Evolutionary conservation across 805 yeast species (phyloP).

Genomic region (Barnettozyma vustinii): DNA sequence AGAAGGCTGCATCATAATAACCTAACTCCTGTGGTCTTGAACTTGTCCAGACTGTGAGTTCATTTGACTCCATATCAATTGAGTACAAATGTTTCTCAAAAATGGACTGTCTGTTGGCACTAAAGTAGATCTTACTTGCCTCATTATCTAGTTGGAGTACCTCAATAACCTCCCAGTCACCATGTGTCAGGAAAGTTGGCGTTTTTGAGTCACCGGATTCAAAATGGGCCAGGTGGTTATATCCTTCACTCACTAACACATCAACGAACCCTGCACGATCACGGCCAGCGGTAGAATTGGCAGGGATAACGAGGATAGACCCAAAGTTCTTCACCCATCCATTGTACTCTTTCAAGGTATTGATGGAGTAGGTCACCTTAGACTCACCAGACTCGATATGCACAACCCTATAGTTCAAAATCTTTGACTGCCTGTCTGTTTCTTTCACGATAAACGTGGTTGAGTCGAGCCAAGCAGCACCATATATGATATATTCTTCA

Average conservation of each 20-base stretch:
- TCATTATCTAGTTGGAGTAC: conserved; percentile 42
- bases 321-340: conserved; percentile 59
- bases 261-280: conserved; percentile 55
- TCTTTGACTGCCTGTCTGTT: conserved; percentile 57
- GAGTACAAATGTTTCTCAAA: conserved; percentile 51
- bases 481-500: conserved; percentile 52
- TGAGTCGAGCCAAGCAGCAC: conserved; percentile 52
- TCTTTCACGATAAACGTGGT: conserved; percentile 49
- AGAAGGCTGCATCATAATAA: conserved; percentile 45
- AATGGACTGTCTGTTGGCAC: conserved; percentile 50
- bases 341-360: conserved; percentile 35
- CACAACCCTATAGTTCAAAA: conserved; percentile 43
- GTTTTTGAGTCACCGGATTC: conserved; percentile 35
- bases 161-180: conserved; percentile 48
- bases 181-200: conserved; percentile 39
- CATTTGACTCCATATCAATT: conserved; percentile 32
- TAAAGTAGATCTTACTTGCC: conserved; percentile 46
- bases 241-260: conserved; percentile 46
- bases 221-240: conserved; percentile 60
- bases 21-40: conserved; percentile 34
- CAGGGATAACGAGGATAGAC: conserved; percentile 35
- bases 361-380: conserved; percentile 36
- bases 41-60: conserved; percentile 17
- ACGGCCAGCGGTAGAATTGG: conserved; percentile 26
- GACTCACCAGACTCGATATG: conserved; percentile 29